Conservation (phyloP, 805 yeast genomes). For the Candida caryicola region DNA sequence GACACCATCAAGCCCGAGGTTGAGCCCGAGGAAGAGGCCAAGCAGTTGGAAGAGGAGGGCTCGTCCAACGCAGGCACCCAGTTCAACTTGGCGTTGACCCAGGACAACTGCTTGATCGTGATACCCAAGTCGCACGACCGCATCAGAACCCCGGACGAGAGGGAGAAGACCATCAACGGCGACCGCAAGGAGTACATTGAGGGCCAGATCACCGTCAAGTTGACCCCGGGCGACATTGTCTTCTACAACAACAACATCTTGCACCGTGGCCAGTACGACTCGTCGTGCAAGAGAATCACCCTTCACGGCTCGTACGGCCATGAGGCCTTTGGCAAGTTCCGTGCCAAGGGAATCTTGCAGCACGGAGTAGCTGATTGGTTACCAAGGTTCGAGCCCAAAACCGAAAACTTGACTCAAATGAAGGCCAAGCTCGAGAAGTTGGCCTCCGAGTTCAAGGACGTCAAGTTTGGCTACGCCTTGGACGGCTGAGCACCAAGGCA, state of each 20-base stretch:
- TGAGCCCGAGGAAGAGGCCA: conserved; percentile 43
- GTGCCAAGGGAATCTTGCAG: conserved; percentile 53
- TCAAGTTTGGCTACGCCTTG: conserved; percentile 36
- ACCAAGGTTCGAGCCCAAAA: conserved; percentile 30
- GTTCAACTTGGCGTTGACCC: conserved; percentile 48
- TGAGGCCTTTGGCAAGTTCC: conserved; percentile 34
- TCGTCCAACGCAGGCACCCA: conserved; percentile 49
- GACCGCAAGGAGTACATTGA: conserved; percentile 33
- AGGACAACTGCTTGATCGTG: conserved; percentile 47
- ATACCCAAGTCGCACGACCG: conserved; percentile 48
- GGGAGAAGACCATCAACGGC: conserved; percentile 36
- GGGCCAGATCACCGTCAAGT: conserved; percentile 39
- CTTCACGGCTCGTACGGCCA: conserved; percentile 53
- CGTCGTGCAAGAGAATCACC: conserved; percentile 40
- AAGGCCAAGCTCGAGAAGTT: conserved; percentile 26
- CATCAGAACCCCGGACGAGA: conserved; percentile 43
- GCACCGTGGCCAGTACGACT: conserved; percentile 45
- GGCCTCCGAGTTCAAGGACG: conserved; percentile 30
- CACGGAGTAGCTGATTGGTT: conserved; percentile 52
- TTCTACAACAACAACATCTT: conserved; percentile 50
- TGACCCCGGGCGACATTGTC: conserved; percentile 49
- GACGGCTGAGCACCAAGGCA: too few species aligned
- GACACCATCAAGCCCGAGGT: conserved; percentile 49
- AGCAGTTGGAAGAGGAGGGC: conserved; percentile 28
- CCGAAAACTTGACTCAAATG: conserved; percentile 26